A percentile compares a stretch with the other conserved stretches of the same genome.
These are phyloP conservation scores for Globisporangium barbulae DNA, from an alignment of 352 stramenopile species.

Conservation along the genomic window DNA sequence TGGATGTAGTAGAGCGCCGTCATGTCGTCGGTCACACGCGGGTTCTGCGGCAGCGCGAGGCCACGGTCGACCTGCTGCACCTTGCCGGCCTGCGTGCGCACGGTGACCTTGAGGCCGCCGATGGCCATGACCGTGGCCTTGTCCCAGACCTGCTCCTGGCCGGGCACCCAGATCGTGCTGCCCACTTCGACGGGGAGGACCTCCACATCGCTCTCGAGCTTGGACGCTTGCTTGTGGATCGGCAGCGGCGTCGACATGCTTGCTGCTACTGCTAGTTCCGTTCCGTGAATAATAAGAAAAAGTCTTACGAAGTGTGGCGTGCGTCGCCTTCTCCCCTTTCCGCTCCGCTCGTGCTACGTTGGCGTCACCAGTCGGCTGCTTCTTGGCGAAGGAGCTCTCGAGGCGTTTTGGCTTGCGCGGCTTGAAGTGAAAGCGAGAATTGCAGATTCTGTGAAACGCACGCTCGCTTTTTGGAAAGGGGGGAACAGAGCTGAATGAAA, in stretches of 20 bases:
- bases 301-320: neutral
- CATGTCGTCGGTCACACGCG: constrained; percentile 90
- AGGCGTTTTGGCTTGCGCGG: constrained; percentile 8
- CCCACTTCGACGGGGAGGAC: constrained; percentile 74
- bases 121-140: constrained; percentile 81
- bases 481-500: neutral
- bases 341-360: neutral
- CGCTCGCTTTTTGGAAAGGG: constrained; percentile 2
- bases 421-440: constrained; percentile 40
- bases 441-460: constrained; percentile 15
- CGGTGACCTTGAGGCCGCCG: constrained; percentile 81
- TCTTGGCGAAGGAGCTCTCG: neutral
- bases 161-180: constrained; percentile 73
- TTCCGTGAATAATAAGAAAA: neutral
- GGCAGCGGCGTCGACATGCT: constrained; percentile 66
- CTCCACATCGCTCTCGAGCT: constrained; percentile 61
- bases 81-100: constrained; percentile 79
- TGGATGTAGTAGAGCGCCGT: constrained; percentile 95
- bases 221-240: constrained; percentile 66
- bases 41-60: constrained; percentile 71
- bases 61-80: constrained; percentile 83
- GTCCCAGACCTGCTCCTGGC: constrained; percentile 74
- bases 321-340: constrained; percentile 8
- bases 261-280: neutral
- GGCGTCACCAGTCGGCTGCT: constrained; percentile 8